Evolutionary conservation across 345 rosid species (phyloP).

Genomic region (Lenwebbia sp.): DNA sequence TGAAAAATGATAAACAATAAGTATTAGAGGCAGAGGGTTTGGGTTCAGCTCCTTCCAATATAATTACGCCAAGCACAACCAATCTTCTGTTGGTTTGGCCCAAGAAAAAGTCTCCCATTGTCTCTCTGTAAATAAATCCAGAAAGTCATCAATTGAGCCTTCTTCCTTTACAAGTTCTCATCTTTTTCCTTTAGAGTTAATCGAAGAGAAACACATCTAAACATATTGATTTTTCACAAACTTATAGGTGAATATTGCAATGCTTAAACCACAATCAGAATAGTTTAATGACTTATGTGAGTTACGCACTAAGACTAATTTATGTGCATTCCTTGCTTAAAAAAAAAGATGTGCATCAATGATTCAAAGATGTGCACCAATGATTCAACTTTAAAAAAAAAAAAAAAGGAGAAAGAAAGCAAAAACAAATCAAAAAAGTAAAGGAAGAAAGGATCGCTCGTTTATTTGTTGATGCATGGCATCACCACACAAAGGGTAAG

Average conservation of each 20-base stretch:
- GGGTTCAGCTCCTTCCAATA: background rate
- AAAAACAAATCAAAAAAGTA: background rate
- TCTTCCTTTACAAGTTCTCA: background rate
- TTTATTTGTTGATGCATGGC: background rate
- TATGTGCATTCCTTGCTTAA: background rate
- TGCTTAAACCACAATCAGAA: background rate
- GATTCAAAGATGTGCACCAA: background rate
- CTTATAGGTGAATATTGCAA: background rate
- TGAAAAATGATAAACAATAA: background rate
- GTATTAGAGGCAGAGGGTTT: background rate
- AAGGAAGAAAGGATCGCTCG: background rate
- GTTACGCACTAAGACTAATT: background rate
- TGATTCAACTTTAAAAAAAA: background rate
- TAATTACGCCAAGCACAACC: background rate
- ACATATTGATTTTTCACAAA: background rate
- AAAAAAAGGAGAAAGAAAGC: background rate
- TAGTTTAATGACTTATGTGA: background rate
- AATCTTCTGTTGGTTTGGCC: background rate
- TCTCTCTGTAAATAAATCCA: background rate
- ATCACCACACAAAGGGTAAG: background rate
- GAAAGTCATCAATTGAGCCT: background rate
- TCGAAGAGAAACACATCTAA: background rate
- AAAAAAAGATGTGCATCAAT: background rate
- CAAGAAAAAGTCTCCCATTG: background rate
- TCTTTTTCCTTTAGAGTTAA: background rate